Evolutionary conservation across 2,329 filamentous ascomycete genomes (phyloP).

Genomic region (Pseudogymnoascus sp.): DNA sequence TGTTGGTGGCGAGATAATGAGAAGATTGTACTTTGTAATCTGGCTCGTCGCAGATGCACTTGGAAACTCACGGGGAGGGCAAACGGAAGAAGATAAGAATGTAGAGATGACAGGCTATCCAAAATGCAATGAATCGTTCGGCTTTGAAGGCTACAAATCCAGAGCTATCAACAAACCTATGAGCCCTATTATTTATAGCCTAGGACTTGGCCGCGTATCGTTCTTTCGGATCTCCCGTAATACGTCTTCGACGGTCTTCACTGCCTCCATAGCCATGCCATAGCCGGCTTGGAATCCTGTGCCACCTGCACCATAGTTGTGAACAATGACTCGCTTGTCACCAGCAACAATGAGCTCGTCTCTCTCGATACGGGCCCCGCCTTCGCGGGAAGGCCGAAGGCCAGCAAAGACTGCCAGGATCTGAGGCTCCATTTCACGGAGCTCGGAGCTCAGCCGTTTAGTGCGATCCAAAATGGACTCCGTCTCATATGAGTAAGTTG

Average conservation of each 20-base stretch:
- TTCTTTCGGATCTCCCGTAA: slow-evolving; percentile 15
- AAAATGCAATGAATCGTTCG: neutral
- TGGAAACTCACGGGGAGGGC: neutral
- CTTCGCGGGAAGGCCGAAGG: slow-evolving; percentile 31
- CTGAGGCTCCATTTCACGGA: slow-evolving; percentile 23
- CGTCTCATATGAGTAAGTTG: slow-evolving; percentile 32
- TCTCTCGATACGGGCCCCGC: slow-evolving; percentile 27
- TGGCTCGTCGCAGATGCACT: neutral
- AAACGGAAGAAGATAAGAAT: neutral
- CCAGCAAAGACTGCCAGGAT: slow-evolving; percentile 29
- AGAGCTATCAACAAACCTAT: neutral
- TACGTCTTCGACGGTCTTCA: slow-evolving; percentile 25
- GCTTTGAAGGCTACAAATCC: neutral
- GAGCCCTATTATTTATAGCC: neutral
- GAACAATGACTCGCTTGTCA: slow-evolving; percentile 24
- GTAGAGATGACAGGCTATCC: neutral
- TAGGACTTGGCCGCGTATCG: neutral
- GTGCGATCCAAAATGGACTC: slow-evolving; percentile 32
- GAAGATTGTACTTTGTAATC: neutral
- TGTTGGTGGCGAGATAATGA: neutral
- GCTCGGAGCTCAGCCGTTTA: slow-evolving; percentile 25
- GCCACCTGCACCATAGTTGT: slow-evolving; percentile 39
- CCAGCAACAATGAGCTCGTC: slow-evolving; percentile 25
- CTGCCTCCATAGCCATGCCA: slow-evolving; percentile 33
- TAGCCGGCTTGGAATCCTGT: slow-evolving; percentile 38